Evolutionary conservation across 371 early-diverging fungal genomes (phyloP).

Genomic region (Nematocida major): DNA sequence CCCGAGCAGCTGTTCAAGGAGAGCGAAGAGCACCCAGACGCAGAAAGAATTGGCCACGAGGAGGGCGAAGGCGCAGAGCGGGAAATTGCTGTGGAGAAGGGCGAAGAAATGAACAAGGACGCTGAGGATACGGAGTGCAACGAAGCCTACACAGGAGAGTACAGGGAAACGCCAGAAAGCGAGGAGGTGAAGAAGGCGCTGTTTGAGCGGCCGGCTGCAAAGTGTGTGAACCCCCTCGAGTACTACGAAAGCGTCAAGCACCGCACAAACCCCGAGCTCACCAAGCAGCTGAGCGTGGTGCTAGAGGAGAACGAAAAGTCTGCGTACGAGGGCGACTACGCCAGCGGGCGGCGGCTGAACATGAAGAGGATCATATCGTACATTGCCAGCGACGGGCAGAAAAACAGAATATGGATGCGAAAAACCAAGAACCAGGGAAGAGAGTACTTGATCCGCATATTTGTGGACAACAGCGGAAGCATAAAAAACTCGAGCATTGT

Average conservation of each 20-base stretch:
- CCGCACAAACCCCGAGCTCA: constrained; percentile 52
- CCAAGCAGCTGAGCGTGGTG: constrained; percentile 76
- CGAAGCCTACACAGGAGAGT: constrained; percentile 12
- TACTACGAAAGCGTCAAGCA: constrained; percentile 45
- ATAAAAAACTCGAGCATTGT: constrained; percentile 68
- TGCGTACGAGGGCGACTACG: constrained; percentile 92
- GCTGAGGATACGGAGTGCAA: constrained; percentile 9
- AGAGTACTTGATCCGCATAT: constrained; percentile 89
- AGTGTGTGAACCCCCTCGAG: neutral
- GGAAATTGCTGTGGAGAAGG: constrained; percentile 32
- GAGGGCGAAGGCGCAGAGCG: constrained; percentile 45
- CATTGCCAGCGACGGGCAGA: constrained; percentile 92
- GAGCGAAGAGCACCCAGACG: constrained; percentile 21
- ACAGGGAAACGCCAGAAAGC: constrained; percentile 10
- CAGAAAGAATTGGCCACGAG: constrained; percentile 31
- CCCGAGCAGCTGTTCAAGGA: constrained; percentile 54
- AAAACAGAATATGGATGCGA: constrained; percentile 98
- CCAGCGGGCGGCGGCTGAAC: constrained; percentile 94
- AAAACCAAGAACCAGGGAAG: constrained; percentile 90
- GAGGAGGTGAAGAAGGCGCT: neutral
- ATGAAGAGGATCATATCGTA: constrained; percentile 98
- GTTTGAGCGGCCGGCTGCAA: constrained; percentile 8
- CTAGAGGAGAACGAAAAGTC: constrained; percentile 88
- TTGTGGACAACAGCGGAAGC: constrained; percentile 86
- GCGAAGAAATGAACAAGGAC: constrained; percentile 38